Percentiles rank a stretch among this genome's conserved stretches.
phyloP scores from a whole-genome alignment of 2,329 filamentous ascomycete genomes.

The Colletotrichum sp. region DNA sequence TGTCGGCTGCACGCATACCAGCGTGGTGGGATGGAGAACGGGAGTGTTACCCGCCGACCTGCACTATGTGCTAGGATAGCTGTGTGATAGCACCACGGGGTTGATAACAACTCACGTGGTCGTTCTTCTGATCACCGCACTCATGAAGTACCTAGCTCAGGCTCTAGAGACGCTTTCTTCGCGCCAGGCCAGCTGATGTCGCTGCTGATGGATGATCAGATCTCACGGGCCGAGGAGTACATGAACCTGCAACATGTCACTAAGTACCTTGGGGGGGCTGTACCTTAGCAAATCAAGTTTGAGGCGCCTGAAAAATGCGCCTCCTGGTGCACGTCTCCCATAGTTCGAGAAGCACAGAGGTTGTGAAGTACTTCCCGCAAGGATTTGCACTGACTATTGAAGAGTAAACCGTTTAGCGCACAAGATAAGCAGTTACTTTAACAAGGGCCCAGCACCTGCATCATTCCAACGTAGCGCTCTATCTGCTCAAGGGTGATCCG shows the following conservation, averaged over 20 bases:
- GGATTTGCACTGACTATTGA: not conserved
- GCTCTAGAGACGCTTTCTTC: not conserved
- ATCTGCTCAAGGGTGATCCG: not conserved
- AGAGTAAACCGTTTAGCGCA: not conserved
- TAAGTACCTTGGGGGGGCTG: not conserved
- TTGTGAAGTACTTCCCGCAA: not conserved
- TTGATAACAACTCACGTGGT: not conserved
- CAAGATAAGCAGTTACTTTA: not conserved
- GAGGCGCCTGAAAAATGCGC: not conserved
- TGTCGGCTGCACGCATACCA: not conserved
- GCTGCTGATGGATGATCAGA: not conserved
- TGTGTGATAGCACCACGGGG: not conserved
- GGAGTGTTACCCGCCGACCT: not conserved
- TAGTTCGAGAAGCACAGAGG: too few relatives aligned
- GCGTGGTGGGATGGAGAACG: not conserved
- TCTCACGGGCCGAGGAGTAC: not conserved
- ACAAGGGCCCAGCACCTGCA: not conserved
- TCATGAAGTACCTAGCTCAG: not conserved
- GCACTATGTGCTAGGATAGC: not conserved
- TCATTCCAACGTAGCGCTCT: not conserved
- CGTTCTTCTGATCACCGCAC: not conserved
- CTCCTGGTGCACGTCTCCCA: too few relatives aligned
- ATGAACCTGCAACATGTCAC: not conserved
- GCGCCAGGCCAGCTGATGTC: not conserved
- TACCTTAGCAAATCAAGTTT: not conserved